Percentiles rank a stretch among this genome's conserved stretches.
Conservation (phyloP, 164 flowering plant genomes). For the Euptelea pleiosperma region DNA sequence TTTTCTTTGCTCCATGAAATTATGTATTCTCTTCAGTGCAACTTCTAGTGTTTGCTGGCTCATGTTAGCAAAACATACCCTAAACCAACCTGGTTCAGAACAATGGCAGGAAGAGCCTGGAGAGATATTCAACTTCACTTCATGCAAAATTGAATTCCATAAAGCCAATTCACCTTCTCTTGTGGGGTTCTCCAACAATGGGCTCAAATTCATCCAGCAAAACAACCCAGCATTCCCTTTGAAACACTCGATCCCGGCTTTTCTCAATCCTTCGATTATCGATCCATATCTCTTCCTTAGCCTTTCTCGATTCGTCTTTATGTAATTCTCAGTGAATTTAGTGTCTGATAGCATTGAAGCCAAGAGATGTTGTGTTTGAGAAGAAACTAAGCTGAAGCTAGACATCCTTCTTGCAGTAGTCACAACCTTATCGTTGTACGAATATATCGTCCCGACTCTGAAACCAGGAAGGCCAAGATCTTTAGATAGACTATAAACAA, state of each 20-base stretch:
- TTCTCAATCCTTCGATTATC: conserved; percentile 55
- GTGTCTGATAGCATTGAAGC: conserved; percentile 62
- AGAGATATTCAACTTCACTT: conserved; percentile 63
- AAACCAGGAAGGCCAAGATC: conserved; percentile 87
- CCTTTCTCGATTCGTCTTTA: conserved; percentile 50
- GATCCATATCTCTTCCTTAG: conserved; percentile 50
- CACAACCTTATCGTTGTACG: conserved; percentile 72
- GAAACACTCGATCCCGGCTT: conserved; percentile 66
- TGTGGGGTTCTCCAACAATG: conserved; percentile 42
- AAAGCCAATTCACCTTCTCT: conserved; percentile 57
- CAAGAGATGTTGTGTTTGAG: conserved; percentile 68
- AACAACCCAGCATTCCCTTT: conserved; percentile 74
- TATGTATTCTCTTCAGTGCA: conserved; percentile 51
- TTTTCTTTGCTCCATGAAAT: conserved; percentile 38
- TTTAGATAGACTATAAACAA: conserved; percentile 82
- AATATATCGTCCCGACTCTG: conserved; percentile 71
- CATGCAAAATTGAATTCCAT: conserved; percentile 51
- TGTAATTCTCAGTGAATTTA: conserved; percentile 49
- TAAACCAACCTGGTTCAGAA: conserved; percentile 81
- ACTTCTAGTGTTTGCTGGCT: conserved; percentile 55
- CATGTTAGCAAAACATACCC: conserved; percentile 80
- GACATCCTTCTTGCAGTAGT: conserved; percentile 80
- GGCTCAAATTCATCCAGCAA: conserved; percentile 80
- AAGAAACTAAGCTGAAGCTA: conserved; percentile 72
- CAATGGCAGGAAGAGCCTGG: conserved; percentile 87